Conservation (phyloP, 108 stramenopile species). For the Aureococcus anophagefferens region DNA sequence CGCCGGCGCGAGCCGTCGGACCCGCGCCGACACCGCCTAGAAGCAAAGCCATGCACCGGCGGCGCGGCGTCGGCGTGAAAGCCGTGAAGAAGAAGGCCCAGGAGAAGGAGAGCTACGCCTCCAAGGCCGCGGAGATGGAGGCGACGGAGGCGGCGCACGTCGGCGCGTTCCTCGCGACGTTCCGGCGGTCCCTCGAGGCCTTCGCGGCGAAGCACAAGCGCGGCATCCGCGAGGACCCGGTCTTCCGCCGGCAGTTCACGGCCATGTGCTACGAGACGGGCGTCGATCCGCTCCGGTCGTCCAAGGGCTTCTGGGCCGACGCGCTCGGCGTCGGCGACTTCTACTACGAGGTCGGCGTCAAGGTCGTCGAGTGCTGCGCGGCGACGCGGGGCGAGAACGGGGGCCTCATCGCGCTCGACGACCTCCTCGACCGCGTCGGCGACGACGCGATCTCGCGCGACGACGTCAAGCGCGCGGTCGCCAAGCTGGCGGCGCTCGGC, state of each 20-base stretch:
- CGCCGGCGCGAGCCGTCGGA: too few relatives aligned
- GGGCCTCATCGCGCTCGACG: constrained; percentile 60
- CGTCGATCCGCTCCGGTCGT: constrained; percentile 64
- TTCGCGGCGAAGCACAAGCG: constrained; percentile 85
- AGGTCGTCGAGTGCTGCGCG: constrained; percentile 85
- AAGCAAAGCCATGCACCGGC: background rate
- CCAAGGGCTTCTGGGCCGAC: constrained; percentile 63
- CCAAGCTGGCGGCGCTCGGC: constrained; percentile 13
- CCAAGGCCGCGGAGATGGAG: background rate
- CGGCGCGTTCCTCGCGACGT: constrained; percentile 22
- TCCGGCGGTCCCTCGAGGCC: constrained; percentile 33
- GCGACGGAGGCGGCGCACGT: background rate
- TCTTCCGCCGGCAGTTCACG: constrained; percentile 85
- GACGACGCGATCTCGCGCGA: constrained; percentile 1
- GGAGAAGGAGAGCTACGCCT: background rate
- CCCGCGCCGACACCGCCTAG: background rate
- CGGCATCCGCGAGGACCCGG: constrained; percentile 69
- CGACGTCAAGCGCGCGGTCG: constrained; percentile 9
- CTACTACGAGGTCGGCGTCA: constrained; percentile 95
- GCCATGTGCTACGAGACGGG: constrained; percentile 80
- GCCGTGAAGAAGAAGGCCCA: background rate
- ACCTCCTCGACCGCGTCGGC: background rate
- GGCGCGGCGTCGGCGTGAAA: constrained; percentile 12
- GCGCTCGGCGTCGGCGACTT: constrained; percentile 76
- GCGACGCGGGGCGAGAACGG: constrained; percentile 80